phyloP scores from a whole-genome alignment of 176 grass and related monocot species.

The Rhynchospora breviuscula region DNA sequence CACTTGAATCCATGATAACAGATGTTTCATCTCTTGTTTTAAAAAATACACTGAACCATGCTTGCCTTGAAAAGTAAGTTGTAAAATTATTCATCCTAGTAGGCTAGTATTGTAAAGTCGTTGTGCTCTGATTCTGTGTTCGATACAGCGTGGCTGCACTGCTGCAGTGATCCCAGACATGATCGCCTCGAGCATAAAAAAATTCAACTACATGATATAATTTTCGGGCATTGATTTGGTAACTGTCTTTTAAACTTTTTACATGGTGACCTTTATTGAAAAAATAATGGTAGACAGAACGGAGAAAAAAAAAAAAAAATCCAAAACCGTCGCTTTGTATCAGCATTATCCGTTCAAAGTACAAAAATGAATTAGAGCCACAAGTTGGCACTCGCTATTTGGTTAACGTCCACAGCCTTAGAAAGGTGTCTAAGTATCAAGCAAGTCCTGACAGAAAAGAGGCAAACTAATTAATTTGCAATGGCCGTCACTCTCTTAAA shows the following conservation, averaged over 20 bases:
- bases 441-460: background rate
- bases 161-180: too few relatives aligned
- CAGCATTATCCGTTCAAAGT: background rate
- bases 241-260: background rate
- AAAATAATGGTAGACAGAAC: background rate
- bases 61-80: background rate
- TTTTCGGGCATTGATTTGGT: too few relatives aligned
- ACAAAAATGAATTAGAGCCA: background rate
- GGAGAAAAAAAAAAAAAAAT: too few relatives aligned
- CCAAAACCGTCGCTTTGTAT: background rate
- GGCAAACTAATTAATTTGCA: background rate
- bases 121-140: background rate
- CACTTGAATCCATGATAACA: too few relatives aligned
- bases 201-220: too few relatives aligned
- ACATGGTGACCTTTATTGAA: background rate
- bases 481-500: background rate
- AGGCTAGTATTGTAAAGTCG: background rate
- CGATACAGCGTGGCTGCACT: background rate
- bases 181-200: too few relatives aligned
- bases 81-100: background rate
- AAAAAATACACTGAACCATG: background rate
- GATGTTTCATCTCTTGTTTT: too few relatives aligned
- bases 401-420: background rate
- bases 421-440: background rate
- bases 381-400: background rate